A percentile compares a stretch with the other conserved stretches of the same genome.
These are phyloP conservation scores for Macadamia tetraphylla DNA, from an alignment of 164 flowering plant genomes.

Conservation along the genomic window DNA sequence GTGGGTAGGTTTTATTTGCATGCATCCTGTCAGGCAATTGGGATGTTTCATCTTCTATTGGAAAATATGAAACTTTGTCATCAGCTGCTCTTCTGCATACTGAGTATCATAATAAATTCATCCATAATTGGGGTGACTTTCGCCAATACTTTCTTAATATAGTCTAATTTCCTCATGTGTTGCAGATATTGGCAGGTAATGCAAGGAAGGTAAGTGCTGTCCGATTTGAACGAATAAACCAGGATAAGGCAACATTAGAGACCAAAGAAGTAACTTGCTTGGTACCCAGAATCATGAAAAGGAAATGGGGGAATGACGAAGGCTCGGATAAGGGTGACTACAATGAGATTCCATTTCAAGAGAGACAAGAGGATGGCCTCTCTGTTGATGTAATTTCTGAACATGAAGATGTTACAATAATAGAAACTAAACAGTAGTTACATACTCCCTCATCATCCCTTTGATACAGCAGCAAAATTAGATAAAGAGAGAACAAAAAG, in stretches of 20 bases:
- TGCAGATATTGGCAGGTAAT: conserved; percentile 93
- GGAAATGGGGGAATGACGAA: conserved; percentile 41
- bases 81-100: too few species aligned
- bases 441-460: conserved; percentile 13
- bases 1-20: not conserved
- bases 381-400: conserved; percentile 33
- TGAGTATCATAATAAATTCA: too few species aligned
- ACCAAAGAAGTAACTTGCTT: conserved; percentile 54
- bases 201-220: conserved; percentile 93
- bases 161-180: not conserved
- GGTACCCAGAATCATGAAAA: conserved; percentile 67
- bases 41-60: not conserved
- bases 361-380: conserved; percentile 27
- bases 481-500: conserved; percentile 2
- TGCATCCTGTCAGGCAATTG: not conserved
- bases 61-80: not conserved
- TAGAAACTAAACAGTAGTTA: conserved; percentile 25
- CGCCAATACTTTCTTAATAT: too few species aligned
- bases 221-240: conserved; percentile 65
- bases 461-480: conserved; percentile 20
- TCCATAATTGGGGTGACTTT: too few species aligned
- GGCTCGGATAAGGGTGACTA: conserved; percentile 13
- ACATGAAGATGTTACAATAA: conserved; percentile 26
- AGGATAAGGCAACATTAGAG: conserved; percentile 33
- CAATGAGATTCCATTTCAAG: conserved; percentile 21